phyloP scores from a whole-genome alignment of 2,329 filamentous ascomycete species.

The Aspergillus nomiae region DNA sequence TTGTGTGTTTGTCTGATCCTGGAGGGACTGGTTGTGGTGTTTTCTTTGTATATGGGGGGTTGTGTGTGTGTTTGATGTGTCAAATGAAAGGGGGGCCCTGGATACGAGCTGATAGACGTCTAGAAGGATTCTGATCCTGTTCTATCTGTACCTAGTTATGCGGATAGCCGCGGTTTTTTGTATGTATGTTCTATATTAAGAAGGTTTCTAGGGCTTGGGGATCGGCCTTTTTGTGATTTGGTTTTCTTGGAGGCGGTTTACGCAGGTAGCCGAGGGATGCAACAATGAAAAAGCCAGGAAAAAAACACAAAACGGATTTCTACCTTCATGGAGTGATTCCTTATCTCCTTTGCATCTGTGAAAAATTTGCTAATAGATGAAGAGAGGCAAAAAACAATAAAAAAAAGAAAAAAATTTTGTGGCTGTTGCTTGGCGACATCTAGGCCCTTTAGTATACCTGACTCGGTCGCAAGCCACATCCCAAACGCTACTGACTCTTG shows the following conservation, averaged over 20 bases:
- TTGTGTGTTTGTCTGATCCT: no score
- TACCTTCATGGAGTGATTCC: background rate
- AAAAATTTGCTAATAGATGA: background rate
- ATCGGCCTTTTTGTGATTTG: no score
- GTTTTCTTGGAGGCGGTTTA: no score
- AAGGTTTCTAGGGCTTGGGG: background rate
- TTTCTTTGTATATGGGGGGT: no score
- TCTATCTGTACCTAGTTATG: background rate
- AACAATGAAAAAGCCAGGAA: background rate
- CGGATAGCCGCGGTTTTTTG: background rate
- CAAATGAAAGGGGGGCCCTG: no score
- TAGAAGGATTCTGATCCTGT: background rate
- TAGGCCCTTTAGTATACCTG: slow-evolving; percentile 6
- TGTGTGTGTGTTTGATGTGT: no score
- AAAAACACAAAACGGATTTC: background rate
- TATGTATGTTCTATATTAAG: background rate
- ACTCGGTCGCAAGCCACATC: slow-evolving; percentile 17
- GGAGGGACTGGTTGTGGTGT: no score
- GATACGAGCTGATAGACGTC: no score
- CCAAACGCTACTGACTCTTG: slow-evolving; percentile 10
- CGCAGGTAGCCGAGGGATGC: no score
- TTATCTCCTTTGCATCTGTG: background rate
- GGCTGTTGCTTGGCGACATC: slow-evolving; percentile 1
- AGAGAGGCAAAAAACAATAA: background rate
- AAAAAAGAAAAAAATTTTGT: background rate